Conservation (phyloP, 2,329 filamentous ascomycete species). For the Colletotrichum filicis region DNA sequence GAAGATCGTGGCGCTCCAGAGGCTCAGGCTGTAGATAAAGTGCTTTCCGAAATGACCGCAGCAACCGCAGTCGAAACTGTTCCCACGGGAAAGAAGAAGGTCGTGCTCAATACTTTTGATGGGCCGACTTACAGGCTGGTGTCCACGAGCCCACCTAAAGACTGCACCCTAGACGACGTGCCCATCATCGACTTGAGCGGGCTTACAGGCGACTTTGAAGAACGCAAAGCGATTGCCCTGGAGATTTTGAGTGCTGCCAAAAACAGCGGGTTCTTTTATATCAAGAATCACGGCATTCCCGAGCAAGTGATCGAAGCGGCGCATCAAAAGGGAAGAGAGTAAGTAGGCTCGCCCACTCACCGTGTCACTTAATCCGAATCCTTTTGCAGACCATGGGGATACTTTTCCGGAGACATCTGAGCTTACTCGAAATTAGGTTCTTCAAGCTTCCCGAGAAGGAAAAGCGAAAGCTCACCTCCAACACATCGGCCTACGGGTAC, state of each 20-base stretch:
- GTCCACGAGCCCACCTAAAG: constrained; percentile 45
- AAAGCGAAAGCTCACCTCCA: constrained; percentile 41
- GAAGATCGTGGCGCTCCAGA: background rate
- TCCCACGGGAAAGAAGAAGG: constrained; percentile 17
- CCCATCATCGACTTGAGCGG: constrained; percentile 56
- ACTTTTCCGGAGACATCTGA: too few relatives aligned
- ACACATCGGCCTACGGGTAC: constrained; percentile 37
- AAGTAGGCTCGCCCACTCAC: constrained; percentile 42
- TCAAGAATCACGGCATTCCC: constrained; percentile 55
- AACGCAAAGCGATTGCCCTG: constrained; percentile 49
- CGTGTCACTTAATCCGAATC: constrained; percentile 35
- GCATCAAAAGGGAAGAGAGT: constrained; percentile 36
- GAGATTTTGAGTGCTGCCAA: constrained; percentile 51
- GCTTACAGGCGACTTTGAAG: constrained; percentile 47
- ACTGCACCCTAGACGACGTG: constrained; percentile 54
- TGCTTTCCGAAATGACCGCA: background rate
- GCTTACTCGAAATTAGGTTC: constrained; percentile 40
- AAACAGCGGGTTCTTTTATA: constrained; percentile 59
- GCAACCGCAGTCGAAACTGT: background rate
- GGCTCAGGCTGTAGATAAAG: background rate
- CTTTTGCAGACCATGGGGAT: constrained; percentile 31
- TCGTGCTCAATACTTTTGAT: constrained; percentile 23
- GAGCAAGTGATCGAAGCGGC: constrained; percentile 42
- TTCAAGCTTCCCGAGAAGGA: constrained; percentile 43
- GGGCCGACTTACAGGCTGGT: constrained; percentile 27